Evolutionary conservation across 768 basidiomycete genomes (phyloP), one percentile per base, ranked within the genome.

Genomic region (Mycena filopes): DNA sequence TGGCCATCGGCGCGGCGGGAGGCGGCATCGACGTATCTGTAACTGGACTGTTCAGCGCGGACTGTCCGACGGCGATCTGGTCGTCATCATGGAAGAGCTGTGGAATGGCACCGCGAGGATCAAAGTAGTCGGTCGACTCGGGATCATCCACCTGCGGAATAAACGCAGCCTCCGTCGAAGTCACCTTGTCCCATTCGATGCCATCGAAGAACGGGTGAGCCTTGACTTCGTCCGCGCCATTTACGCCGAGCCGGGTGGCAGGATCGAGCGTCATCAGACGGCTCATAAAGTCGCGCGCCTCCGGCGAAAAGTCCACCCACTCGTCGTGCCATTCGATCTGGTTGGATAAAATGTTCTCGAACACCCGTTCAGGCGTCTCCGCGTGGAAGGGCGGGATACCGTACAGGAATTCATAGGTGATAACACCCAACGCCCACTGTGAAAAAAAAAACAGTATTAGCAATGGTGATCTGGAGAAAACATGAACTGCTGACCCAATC

Each of bases 111-210:
- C 98, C 98, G 46, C 98, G 90, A 65, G 96, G 88, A 79, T 99
- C 98, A 72, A 99, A 99, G 80, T 99, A 99, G 76, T 99, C 98
- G n/a, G 98, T 99, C 23, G 95, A 97, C 79, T 98, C 96, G 5
- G 96, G 96, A 77, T 99, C 96, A 16, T 92, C 87, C 36, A 98
- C 89, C 73, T 96, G 92, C 49, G 98, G 98, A 55, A 99, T 95
- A 80, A 99, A 99, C 33, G 91, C 93, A 12, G 96, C 95, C 78
- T 97, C 93, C 7, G 89, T 87, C 10, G 88, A 88, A 10, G 94
- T 93, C 57, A 99, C 89, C 63, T 92, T 91, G 60, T 94, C 89
- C 98, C 98, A 99, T 66, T 98, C 93, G 67, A 99, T 92, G 36
- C 87, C 93, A 48, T 86, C 81, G 73, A 99, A 92, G 82, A 95